A percentile compares a stretch with the other conserved stretches of the same genome.
phyloP scores from a whole-genome alignment of 140 eudicot species.

The Stevia rebaudiana region DNA sequence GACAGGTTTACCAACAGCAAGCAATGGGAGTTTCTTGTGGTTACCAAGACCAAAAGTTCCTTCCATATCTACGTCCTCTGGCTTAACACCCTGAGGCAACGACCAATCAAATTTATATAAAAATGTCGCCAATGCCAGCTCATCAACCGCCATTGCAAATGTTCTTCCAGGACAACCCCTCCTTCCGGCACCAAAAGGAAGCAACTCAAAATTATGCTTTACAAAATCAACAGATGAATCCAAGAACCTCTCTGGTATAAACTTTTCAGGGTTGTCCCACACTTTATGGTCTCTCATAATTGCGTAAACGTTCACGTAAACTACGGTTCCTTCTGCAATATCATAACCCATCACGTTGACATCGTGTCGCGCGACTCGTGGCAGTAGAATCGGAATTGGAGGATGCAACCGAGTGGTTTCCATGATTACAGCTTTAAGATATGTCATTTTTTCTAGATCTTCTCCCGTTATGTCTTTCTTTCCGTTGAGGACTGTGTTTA shows the following conservation, averaged over 20 bases:
- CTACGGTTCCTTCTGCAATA: neutral
- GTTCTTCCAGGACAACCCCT: slow-evolving; percentile 11
- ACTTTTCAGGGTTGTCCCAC: slow-evolving; percentile 7
- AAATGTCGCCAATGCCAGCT: slow-evolving; percentile 4
- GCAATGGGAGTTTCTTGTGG: neutral
- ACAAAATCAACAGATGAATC: neutral
- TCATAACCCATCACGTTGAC: slow-evolving; percentile 10
- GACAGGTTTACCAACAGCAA: slow-evolving; percentile 2
- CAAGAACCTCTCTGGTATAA: slow-evolving; percentile 17
- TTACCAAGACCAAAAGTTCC: slow-evolving; percentile 5
- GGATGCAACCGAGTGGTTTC: slow-evolving; percentile 13
- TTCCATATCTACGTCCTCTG: slow-evolving; percentile 2
- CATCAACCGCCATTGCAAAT: slow-evolving; percentile 6
- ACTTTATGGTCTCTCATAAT: slow-evolving; percentile 6
- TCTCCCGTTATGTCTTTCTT: neutral
- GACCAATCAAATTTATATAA: neutral
- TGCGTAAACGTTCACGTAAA: neutral
- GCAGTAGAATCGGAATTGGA: slow-evolving; percentile 4
- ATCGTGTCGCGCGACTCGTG: slow-evolving; percentile 11
- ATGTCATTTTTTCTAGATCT: slow-evolving; percentile 5
- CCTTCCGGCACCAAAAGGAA: slow-evolving; percentile 11
- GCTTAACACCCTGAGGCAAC: slow-evolving; percentile 1
- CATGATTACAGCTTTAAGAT: slow-evolving; percentile 1
- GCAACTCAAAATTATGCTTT: neutral
- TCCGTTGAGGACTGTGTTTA: neutral